Evolutionary conservation across 768 basidiomycete species (phyloP).

Genomic region (Agrocybe chaxingu): DNA sequence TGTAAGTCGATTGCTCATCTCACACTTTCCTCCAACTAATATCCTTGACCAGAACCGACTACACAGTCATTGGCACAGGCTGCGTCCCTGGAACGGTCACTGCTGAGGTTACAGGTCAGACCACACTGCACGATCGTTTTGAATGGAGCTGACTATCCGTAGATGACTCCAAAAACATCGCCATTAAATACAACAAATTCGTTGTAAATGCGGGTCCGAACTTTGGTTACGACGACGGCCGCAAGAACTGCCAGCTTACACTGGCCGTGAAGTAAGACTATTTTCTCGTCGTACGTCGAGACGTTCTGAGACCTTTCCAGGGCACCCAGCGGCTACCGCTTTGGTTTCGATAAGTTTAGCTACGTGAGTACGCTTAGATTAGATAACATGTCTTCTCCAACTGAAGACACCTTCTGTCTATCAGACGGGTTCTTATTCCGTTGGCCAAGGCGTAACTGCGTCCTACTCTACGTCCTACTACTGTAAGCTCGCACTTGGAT

Average conservation of each 20-base stretch:
- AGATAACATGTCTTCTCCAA: neutral
- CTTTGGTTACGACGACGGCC: constrained; percentile 8
- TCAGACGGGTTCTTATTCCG: constrained; percentile 16
- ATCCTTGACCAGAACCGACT: constrained; percentile 1
- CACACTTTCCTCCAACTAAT: neutral
- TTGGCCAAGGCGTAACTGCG: constrained; percentile 14
- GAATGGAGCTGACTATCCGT: neutral
- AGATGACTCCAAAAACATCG: constrained; percentile 12
- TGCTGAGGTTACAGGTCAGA: constrained; percentile 10
- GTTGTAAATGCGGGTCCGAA: constrained; percentile 15
- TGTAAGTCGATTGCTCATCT: neutral
- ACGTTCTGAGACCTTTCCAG: constrained; percentile 1
- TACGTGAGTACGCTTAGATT: constrained; percentile 5
- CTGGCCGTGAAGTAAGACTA: constrained; percentile 15
- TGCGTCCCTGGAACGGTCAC: constrained; percentile 14
- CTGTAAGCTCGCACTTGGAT: constrained; percentile 5
- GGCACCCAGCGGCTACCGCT: constrained; percentile 19
- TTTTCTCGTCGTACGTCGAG: neutral
- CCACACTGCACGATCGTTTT: neutral
- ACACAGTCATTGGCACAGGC: constrained; percentile 12
- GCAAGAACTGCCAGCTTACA: constrained; percentile 20
- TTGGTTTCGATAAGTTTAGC: constrained; percentile 18
- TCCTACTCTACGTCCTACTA: constrained; percentile 15
- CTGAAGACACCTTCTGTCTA: neutral
- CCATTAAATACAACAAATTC: constrained; percentile 13